These are phyloP conservation scores for Phaeoacremonium minimum DNA, from an alignment of 2,329 filamentous ascomycete genomes.

Conservation along the genomic window DNA sequence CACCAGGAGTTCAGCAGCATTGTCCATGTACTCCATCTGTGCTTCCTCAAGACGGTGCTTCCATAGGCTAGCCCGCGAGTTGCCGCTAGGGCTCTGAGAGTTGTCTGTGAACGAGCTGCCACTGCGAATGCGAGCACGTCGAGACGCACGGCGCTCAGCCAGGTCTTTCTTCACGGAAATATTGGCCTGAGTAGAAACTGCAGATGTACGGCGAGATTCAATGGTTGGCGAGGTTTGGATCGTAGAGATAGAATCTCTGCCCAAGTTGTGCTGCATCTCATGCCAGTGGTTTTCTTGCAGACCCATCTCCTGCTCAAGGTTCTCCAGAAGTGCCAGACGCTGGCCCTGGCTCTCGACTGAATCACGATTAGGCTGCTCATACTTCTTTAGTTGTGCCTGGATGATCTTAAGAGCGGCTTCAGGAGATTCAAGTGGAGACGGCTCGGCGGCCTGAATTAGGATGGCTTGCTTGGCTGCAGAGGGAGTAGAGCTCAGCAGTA, in stretches of 20 bases:
- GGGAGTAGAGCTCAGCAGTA: constrained; percentile 37
- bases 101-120: constrained; percentile 16
- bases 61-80: constrained; percentile 32
- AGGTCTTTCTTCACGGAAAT: constrained; percentile 17
- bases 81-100: constrained; percentile 20
- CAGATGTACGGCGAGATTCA: constrained; percentile 22
- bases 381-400: constrained; percentile 44
- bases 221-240: constrained; percentile 26
- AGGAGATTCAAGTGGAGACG: constrained; percentile 49
- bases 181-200: background rate
- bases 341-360: constrained; percentile 32
- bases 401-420: constrained; percentile 43
- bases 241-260: constrained; percentile 46
- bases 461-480: constrained; percentile 34
- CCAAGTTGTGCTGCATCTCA: constrained; percentile 47
- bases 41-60: constrained; percentile 40
- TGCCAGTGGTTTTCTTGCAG: constrained; percentile 57
- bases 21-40: constrained; percentile 38
- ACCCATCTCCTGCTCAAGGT: constrained; percentile 59
- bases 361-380: constrained; percentile 35
- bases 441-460: constrained; percentile 41
- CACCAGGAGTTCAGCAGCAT: constrained; percentile 29
- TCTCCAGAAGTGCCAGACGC: constrained; percentile 47
- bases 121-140: constrained; percentile 29
- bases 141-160: constrained; percentile 31